Conservation (phyloP, 495 filamentous ascomycete species). For the Hypoxylon lienhwacheense region DNA sequence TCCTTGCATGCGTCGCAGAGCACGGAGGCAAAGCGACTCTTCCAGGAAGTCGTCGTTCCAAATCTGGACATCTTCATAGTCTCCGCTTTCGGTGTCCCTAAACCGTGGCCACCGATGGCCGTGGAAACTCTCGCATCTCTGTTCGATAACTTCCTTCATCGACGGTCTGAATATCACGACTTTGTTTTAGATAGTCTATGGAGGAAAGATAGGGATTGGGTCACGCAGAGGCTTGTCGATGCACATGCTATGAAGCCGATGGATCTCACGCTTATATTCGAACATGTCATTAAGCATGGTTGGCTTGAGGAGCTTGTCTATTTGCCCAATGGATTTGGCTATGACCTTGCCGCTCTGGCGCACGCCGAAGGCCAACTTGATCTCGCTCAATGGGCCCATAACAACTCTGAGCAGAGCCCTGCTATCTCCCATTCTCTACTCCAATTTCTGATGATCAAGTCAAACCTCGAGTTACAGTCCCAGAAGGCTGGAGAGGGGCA, state of each 20-base stretch:
- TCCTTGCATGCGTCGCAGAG: conserved; percentile 65
- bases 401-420: conserved; percentile 59
- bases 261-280: conserved; percentile 76
- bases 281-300: conserved; percentile 71
- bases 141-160: conserved; percentile 55
- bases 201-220: conserved; percentile 83
- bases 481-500: conserved; percentile 62
- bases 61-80: conserved; percentile 77
- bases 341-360: conserved; percentile 87
- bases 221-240: conserved; percentile 75
- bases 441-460: conserved; percentile 79
- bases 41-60: conserved; percentile 67
- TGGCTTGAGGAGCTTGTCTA: conserved; percentile 82
- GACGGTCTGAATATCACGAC: conserved; percentile 60
- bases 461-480: conserved; percentile 73
- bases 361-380: conserved; percentile 80
- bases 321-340: conserved; percentile 75
- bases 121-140: conserved; percentile 56
- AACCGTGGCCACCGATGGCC: conserved; percentile 59
- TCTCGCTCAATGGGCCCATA: conserved; percentile 77
- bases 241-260: conserved; percentile 75
- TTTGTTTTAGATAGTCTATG: conserved; percentile 88
- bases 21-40: conserved; percentile 65
- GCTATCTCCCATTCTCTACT: conserved; percentile 66
- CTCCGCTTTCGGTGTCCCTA: conserved; percentile 67